phyloP scores from a whole-genome alignment of 768 basidiomycete species.

The Podaxis rugospora region DNA sequence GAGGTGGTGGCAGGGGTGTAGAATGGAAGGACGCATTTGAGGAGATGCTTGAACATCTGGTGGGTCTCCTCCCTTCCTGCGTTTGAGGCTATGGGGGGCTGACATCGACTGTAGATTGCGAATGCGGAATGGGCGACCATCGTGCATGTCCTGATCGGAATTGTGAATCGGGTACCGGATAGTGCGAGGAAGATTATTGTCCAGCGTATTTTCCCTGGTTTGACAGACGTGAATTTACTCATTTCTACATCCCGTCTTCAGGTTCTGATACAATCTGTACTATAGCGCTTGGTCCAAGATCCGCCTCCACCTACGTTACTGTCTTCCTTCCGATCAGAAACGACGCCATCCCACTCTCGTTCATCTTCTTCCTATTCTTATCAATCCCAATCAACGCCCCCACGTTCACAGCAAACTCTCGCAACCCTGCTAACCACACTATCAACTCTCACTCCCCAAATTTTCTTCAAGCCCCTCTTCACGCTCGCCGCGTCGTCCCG shows the following conservation, averaged over 20 bases:
- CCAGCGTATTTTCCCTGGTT: background rate
- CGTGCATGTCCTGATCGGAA: background rate
- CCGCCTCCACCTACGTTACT: constrained; percentile 46
- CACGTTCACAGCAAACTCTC: constrained; percentile 18
- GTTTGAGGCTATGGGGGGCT: background rate
- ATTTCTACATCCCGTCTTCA: constrained; percentile 20
- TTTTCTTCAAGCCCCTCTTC: constrained; percentile 73
- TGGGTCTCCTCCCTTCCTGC: constrained; percentile 10
- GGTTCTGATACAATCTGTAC: background rate
- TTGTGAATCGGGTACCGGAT: background rate
- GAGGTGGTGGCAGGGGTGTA: background rate
- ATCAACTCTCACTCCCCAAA: constrained; percentile 49
- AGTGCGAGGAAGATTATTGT: background rate
- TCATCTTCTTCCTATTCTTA: background rate
- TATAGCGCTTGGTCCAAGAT: constrained; percentile 48
- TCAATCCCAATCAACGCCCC: background rate
- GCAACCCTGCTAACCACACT: constrained; percentile 47
- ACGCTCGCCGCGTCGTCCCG: constrained; percentile 62
- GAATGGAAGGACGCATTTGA: constrained; percentile 22
- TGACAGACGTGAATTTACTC: constrained; percentile 15
- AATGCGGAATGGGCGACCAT: background rate
- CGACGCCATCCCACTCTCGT: background rate
- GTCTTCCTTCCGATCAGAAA: background rate
- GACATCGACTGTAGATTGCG: background rate
- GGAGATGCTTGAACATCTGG: constrained; percentile 17